These are phyloP conservation scores for Penicillium cataractarum DNA, from an alignment of 495 filamentous ascomycete species.

Conservation along the genomic window DNA sequence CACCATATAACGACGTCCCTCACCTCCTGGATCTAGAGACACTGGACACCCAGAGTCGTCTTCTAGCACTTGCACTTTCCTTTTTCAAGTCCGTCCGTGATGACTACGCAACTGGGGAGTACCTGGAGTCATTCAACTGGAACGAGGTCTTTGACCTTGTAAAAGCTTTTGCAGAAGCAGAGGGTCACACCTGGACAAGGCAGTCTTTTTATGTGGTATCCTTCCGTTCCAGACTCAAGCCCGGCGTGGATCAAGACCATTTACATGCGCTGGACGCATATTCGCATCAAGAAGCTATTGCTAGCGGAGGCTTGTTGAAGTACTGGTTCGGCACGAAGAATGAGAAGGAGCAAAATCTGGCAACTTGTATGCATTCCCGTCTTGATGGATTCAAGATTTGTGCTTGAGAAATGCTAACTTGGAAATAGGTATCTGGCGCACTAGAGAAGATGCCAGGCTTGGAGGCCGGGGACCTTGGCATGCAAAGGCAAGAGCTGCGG, in stretches of 20 bases:
- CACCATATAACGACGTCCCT: slow-evolving; percentile 67
- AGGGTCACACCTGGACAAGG: slow-evolving; percentile 61
- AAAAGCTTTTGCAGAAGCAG: slow-evolving; percentile 38
- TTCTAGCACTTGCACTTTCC: slow-evolving; percentile 73
- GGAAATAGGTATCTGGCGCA: slow-evolving; percentile 66
- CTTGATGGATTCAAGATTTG: background rate
- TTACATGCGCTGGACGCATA: slow-evolving; percentile 71
- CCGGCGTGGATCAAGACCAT: slow-evolving; percentile 60
- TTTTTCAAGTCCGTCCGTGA: slow-evolving; percentile 59
- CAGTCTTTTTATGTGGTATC: slow-evolving; percentile 79
- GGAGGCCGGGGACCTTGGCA: slow-evolving; percentile 66
- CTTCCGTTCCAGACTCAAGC: slow-evolving; percentile 72
- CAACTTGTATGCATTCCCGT: slow-evolving; percentile 59
- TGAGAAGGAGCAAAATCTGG: slow-evolving; percentile 65
- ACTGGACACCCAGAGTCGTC: slow-evolving; percentile 63
- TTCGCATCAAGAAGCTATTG: slow-evolving; percentile 76
- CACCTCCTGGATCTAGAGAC: slow-evolving; percentile 73
- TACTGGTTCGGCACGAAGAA: slow-evolving; percentile 82
- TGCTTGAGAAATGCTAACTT: slow-evolving; percentile 8
- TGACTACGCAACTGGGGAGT: slow-evolving; percentile 78
- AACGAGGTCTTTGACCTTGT: slow-evolving; percentile 59
- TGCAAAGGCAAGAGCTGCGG: slow-evolving; percentile 42
- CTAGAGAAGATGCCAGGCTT: slow-evolving; percentile 66
- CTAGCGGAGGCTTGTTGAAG: slow-evolving; percentile 83
- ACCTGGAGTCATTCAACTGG: slow-evolving; percentile 81